Evolutionary conservation across 108 stramenopile species (phyloP), one percentile per base, ranked within the genome.

Genomic region (Fistulifera pelliculosa): DNA sequence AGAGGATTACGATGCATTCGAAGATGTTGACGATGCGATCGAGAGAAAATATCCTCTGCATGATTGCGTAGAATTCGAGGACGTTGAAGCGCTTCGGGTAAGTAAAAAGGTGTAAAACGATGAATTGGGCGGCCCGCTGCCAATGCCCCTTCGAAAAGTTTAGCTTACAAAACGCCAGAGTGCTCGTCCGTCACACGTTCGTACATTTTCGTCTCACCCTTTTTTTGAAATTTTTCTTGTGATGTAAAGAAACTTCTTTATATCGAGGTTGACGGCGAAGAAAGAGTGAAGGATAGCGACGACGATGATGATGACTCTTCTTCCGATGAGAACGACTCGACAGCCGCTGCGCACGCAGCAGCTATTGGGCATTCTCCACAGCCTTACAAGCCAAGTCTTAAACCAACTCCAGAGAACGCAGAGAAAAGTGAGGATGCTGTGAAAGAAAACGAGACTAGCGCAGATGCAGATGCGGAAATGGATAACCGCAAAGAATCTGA

Each of bases 61-160:
- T 67, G 87, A 93, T 58, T 81, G 81, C 43, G 78, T 76, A 56
- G 90, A 93, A 61, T 82, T 81, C 47, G 86, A 86, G 50, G 82
- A 83, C 52, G 78, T 68, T 24, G 82, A 76, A 35, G 51, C 65
- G 15, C 70, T 93, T 28, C 67, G 63, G 61, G 80, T 81, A 66
- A 71, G 80, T 69, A 21, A 60, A 22, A 45, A 4, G 19, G 44
- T 21, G 21, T 11, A 17, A 21, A 6, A 11, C 44, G 21, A 19
- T 11, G 44, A 4, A 11, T 45, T 21, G 44, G 7, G 16, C 44
- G 7, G 44, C 19, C 4, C 44, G 44, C 16, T 45, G 44, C 44
- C 19, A 11, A 45, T 45, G 16, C 19, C 21, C 14, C 40, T 5
- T 45, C 21, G 44, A 17, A 19, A 21, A 4, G 44, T 45, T 45